phyloP scores from a whole-genome alignment of 1,284 basidiomycete species.

The Sanghuangporus baumii region DNA sequence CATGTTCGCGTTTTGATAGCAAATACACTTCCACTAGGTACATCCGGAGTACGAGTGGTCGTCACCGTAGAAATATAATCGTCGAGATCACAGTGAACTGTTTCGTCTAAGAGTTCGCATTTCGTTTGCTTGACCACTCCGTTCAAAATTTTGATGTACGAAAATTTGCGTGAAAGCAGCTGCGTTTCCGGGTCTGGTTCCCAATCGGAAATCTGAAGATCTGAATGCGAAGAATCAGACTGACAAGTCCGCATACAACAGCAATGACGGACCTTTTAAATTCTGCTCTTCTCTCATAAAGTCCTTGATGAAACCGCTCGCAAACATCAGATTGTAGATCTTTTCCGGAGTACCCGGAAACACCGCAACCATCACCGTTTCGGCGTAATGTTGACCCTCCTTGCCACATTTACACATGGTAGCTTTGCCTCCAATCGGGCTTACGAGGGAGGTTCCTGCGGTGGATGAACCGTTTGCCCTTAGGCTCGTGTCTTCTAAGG shows the following conservation, averaged over 20 bases:
- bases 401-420: slow-evolving; percentile 77
- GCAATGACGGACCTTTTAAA: slow-evolving; percentile 62
- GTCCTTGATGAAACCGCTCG: slow-evolving; percentile 92
- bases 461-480: slow-evolving; percentile 20
- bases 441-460: slow-evolving; percentile 2
- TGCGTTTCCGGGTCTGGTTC: slow-evolving; percentile 56
- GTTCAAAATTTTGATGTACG: slow-evolving; percentile 92
- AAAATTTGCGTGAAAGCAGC: slow-evolving; percentile 80
- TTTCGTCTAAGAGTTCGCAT: slow-evolving; percentile 89
- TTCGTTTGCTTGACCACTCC: slow-evolving; percentile 90
- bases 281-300: slow-evolving; percentile 90
- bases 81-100: slow-evolving; percentile 77
- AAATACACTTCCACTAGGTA: slow-evolving; percentile 90
- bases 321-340: slow-evolving; percentile 95
- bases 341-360: slow-evolving; percentile 91
- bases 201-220: slow-evolving; percentile 93
- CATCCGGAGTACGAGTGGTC: slow-evolving; percentile 91
- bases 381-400: slow-evolving; percentile 67
- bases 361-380: slow-evolving; percentile 71
- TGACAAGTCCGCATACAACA: background rate
- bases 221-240: slow-evolving; percentile 35
- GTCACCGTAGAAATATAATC: slow-evolving; percentile 81
- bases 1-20: slow-evolving; percentile 92
- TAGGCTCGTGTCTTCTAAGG: slow-evolving; percentile 19
- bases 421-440: slow-evolving; percentile 32